A percentile compares a stretch with the other conserved stretches of the same genome.
Conservation (phyloP, 257 asterid genomes). For the Ballota nigra region DNA sequence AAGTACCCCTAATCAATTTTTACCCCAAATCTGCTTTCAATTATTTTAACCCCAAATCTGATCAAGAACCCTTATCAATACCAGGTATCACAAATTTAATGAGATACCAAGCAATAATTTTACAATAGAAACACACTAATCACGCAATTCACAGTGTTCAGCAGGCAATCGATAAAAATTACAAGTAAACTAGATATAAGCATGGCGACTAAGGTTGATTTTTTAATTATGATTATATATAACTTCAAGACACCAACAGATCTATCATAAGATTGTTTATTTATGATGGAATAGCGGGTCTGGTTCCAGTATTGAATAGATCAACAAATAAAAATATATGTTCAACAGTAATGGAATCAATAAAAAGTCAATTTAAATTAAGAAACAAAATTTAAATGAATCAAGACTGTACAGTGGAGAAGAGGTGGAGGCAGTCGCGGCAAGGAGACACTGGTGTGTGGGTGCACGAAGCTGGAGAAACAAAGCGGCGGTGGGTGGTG, state of each 20-base stretch:
- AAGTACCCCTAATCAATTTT: not conserved
- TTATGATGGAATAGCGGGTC: not conserved
- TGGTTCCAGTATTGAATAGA: not conserved
- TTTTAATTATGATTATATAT: not conserved
- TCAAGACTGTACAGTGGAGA: not conserved
- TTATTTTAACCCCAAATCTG: not conserved
- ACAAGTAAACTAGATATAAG: not conserved
- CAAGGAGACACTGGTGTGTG: not conserved
- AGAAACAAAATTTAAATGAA: not conserved
- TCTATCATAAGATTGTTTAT: not conserved
- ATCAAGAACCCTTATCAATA: not conserved
- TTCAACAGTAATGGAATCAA: not conserved
- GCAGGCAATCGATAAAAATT: not conserved
- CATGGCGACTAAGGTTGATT: not conserved
- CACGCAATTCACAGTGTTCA: not conserved
- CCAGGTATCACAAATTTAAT: not conserved
- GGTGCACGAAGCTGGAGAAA: not conserved
- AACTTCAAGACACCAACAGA: not conserved
- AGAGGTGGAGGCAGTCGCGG: not conserved
- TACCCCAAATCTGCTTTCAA: too few relatives aligned
- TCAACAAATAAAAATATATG: not conserved
- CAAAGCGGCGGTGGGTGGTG: not conserved
- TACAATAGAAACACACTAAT: not conserved
- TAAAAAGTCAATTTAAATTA: not conserved
- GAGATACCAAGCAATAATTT: not conserved